A percentile compares a stretch with the other conserved stretches of the same genome.
Conservation (phyloP, 140 eudicot species). For the Stevia rebaudiana region DNA sequence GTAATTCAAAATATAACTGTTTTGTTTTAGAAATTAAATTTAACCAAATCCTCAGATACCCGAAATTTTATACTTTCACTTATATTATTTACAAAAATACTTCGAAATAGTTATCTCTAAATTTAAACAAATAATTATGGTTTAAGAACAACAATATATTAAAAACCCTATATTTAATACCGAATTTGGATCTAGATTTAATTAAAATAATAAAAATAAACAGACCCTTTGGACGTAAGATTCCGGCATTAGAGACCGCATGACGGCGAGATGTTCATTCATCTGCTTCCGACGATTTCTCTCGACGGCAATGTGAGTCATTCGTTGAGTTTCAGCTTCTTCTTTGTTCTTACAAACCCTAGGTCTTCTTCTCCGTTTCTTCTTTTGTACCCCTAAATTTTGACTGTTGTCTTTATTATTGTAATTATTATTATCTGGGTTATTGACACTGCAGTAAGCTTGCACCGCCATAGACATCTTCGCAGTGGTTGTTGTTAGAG, state of each 20-base stretch:
- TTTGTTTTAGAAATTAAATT: background rate
- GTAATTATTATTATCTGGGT: background rate
- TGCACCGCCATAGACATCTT: slow-evolving; percentile 40
- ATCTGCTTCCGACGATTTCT: slow-evolving; percentile 93
- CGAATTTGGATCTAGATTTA: slow-evolving; percentile 17
- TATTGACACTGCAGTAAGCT: slow-evolving; percentile 22
- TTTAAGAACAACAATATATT: background rate
- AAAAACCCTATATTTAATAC: background rate
- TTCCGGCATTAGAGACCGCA: slow-evolving; percentile 91
- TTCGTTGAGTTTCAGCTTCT: slow-evolving; percentile 91
- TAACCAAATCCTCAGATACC: background rate
- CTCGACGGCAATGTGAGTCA: slow-evolving; percentile 98
- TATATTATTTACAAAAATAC: background rate
- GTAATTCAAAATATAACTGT: background rate
- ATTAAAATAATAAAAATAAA: background rate
- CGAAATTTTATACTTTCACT: background rate
- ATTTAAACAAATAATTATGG: background rate
- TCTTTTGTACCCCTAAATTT: slow-evolving; percentile 42
- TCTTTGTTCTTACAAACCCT: slow-evolving; percentile 89
- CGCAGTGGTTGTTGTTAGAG: slow-evolving; percentile 29
- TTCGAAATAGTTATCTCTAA: background rate
- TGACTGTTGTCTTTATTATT: slow-evolving; percentile 4
- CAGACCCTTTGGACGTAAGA: slow-evolving; percentile 87
- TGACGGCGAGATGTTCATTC: slow-evolving; percentile 89
- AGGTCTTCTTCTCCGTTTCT: slow-evolving; percentile 71